These are phyloP conservation scores for Phytopythium litorale DNA, from an alignment of 352 stramenopile species.

Conservation along the genomic window DNA sequence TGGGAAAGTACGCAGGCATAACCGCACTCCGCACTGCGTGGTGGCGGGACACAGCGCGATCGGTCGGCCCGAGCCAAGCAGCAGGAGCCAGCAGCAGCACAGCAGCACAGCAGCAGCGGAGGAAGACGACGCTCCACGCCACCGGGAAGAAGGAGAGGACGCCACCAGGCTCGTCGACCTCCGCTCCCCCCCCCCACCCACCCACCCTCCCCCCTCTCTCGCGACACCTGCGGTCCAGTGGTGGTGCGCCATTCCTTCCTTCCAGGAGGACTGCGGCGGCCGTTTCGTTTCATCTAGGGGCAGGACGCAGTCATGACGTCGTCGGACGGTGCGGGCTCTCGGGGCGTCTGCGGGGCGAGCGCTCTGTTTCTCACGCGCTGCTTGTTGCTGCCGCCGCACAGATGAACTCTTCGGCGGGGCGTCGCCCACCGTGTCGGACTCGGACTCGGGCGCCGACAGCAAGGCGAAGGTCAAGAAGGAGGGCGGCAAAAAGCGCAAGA, in stretches of 20 bases:
- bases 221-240: not conserved
- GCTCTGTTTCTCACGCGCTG: not conserved
- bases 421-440: conserved; percentile 84
- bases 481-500: conserved; percentile 63
- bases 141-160: not conserved
- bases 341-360: not conserved
- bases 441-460: conserved; percentile 66
- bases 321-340: conserved; percentile 1
- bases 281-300: not conserved
- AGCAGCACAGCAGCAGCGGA: not conserved
- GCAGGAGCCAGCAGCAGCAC: not conserved
- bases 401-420: conserved; percentile 65
- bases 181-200: not conserved
- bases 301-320: conserved; percentile 1
- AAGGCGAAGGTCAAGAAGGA: conserved; percentile 21
- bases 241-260: not conserved
- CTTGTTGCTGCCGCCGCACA: conserved; percentile 15
- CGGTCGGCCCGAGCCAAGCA: not conserved
- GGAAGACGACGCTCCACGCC: not conserved
- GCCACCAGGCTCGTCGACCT: not conserved
- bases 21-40: not conserved
- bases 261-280: not conserved
- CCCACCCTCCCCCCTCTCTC: not conserved
- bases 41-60: not conserved
- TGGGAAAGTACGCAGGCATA: not conserved